A percentile compares a stretch with the other conserved stretches of the same genome.
These are phyloP conservation scores for Saccharomycopsis vini DNA, from an alignment of 805 yeast genomes.

Conservation along the genomic window DNA sequence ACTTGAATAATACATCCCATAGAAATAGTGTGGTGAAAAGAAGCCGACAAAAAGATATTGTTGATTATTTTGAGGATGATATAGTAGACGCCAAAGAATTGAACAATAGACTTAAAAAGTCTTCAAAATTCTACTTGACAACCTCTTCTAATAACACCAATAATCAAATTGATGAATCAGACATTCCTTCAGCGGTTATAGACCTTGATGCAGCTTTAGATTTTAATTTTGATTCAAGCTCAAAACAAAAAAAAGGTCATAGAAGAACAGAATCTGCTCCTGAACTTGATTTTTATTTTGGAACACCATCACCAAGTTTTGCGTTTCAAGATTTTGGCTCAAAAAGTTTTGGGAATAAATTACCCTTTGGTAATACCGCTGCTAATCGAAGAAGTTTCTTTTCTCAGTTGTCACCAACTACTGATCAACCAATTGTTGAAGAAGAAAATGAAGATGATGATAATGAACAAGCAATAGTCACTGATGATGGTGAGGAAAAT, in stretches of 20 bases:
- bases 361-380: neutral
- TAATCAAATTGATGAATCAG: conserved; percentile 20
- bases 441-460: conserved; percentile 24
- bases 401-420: conserved; percentile 15
- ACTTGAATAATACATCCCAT: neutral
- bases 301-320: conserved; percentile 2
- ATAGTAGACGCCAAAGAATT: conserved; percentile 13
- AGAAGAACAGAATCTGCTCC: conserved; percentile 52
- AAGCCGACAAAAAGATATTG: too few species aligned
- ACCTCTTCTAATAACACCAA: conserved; percentile 18
- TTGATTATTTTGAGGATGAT: conserved; percentile 4
- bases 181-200: conserved; percentile 46
- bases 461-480: conserved; percentile 14
- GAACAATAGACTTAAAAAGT: conserved; percentile 16
- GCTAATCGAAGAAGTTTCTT: conserved; percentile 12
- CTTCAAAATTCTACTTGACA: conserved; percentile 19
- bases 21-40: too few species aligned
- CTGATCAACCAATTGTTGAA: conserved; percentile 26
- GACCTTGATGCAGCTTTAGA: conserved; percentile 47
- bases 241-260: conserved; percentile 31
- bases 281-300: conserved; percentile 31
- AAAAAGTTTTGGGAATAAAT: neutral
- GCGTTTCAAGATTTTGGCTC: neutral
- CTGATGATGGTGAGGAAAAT: conserved; percentile 16
- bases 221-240: conserved; percentile 20